These are phyloP conservation scores for Hypoxylon sp. DNA, from an alignment of 2,329 filamentous ascomycete species.

Conservation along the genomic window DNA sequence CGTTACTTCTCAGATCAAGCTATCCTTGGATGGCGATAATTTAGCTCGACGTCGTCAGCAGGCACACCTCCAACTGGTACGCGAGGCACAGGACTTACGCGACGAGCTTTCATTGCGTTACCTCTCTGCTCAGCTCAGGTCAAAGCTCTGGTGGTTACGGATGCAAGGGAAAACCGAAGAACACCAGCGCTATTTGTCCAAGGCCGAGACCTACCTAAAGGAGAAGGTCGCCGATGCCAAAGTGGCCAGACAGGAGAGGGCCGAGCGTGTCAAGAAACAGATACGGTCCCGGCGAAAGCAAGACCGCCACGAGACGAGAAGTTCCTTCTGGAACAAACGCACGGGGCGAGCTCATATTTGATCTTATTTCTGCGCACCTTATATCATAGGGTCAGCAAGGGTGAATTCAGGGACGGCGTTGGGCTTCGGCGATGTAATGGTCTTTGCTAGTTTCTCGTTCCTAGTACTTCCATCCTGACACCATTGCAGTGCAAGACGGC, in stretches of 20 bases:
- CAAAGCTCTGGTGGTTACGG: constrained; percentile 69
- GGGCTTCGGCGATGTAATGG: constrained; percentile 44
- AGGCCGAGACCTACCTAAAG: constrained; percentile 60
- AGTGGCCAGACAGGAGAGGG: constrained; percentile 49
- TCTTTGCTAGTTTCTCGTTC: constrained; percentile 41
- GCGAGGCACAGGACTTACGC: constrained; percentile 53
- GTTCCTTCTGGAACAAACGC: constrained; percentile 46
- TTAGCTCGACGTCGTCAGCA: constrained; percentile 48
- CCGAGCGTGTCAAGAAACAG: constrained; percentile 48
- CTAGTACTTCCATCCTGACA: constrained; percentile 28
- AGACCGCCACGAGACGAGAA: constrained; percentile 42
- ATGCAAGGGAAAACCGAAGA: constrained; percentile 63
- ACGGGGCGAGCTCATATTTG: constrained; percentile 36
- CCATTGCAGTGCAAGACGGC: constrained; percentile 27
- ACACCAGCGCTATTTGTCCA: constrained; percentile 60
- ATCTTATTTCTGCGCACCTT: constrained; percentile 38
- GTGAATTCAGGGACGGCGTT: constrained; percentile 49
- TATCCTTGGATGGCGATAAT: constrained; percentile 43
- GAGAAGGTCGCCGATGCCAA: constrained; percentile 53
- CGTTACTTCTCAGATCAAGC: constrained; percentile 45
- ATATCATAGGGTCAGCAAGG: constrained; percentile 47
- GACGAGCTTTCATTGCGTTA: constrained; percentile 60
- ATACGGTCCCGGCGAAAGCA: constrained; percentile 48
- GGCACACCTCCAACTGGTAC: constrained; percentile 52
- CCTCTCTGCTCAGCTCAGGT: constrained; percentile 66